Evolutionary conservation across 805 yeast species (phyloP), one percentile per base, ranked within the genome.

Genomic region (Starmera quercuum): DNA sequence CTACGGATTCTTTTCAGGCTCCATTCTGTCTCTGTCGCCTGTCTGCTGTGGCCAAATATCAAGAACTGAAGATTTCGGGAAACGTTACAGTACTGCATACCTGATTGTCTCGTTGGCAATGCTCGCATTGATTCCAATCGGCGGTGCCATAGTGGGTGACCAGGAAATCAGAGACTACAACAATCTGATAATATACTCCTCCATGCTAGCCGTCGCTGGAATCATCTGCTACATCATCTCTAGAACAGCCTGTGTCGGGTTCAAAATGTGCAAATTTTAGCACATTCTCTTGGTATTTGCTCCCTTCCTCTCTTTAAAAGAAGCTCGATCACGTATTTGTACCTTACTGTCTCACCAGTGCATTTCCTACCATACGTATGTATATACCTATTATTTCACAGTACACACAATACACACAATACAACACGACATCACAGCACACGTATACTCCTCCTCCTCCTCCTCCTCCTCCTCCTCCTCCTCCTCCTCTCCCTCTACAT

Each of bases 41-140:
- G 75, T 72, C 3, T 71, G 81, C 44, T 60, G 73, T 24, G 79
- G 78, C 1, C 75, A 71, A 33, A 72, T 78, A 23, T 72, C 80
- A 13, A 66, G 69, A 33, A 66, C 71, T 2, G 68, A 67, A 29
- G 68, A 64, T 40, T 73, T 73, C 47, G 80, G 79, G 7, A 66
- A 67, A 43, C 61, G 76, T 14, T 74, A 71, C 47, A 68, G 78
- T 2, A 66, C 78, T 1, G 66, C 75, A 44, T 79, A 76, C 51
- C 67, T 75, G 29, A 54, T 75, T 45, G 75, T 73, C 10, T 70
- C 84, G 2, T 58, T 75, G 35, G 60, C 68, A 12, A 59, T 65
- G 21, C 54, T 75, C 20, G 62, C 69, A 12, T 59, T 67, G 17
- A 59, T 74, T 16, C 78, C 79, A 3, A 56, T 68, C 15, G 68